Conservation (phyloP, 805 yeast species). For the Brettanomyces anomalus region DNA sequence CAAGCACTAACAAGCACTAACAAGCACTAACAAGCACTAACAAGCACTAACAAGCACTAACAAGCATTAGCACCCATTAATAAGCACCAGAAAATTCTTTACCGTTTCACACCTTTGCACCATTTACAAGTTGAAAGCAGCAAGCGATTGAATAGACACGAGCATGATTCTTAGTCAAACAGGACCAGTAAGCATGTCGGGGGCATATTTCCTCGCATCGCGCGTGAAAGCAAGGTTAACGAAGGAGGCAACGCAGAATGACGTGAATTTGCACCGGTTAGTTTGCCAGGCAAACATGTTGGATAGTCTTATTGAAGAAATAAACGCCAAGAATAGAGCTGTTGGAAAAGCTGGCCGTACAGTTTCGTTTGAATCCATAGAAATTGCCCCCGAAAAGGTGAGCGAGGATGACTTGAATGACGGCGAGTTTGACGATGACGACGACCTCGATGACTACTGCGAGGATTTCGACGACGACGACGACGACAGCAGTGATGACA, state of each 20-base stretch:
- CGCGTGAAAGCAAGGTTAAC: constrained; percentile 57
- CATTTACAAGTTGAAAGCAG: too few relatives aligned
- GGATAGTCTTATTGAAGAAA: constrained; percentile 52
- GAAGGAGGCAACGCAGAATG: constrained; percentile 48
- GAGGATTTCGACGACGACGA: constrained; percentile 10
- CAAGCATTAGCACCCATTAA: too few relatives aligned
- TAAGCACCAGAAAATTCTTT: too few relatives aligned
- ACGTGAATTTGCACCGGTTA: constrained; percentile 46
- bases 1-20: too few relatives aligned
- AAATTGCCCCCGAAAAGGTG: constrained; percentile 3
- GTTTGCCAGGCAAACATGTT: constrained; percentile 67
- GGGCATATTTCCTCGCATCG: constrained; percentile 54
- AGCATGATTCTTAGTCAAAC: constrained; percentile 1
- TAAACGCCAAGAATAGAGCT: constrained; percentile 15
- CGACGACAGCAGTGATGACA: not conserved
- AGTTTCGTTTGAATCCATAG: not conserved
- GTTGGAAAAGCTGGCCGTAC: not conserved
- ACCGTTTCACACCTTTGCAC: too few relatives aligned
- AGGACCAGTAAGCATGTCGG: constrained; percentile 22
- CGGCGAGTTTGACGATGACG: constrained; percentile 2
- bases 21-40: too few relatives aligned
- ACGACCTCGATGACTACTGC: constrained; percentile 1
- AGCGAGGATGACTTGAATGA: constrained; percentile 2
- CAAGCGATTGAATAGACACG: too few relatives aligned
- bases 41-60: too few relatives aligned